phyloP scores from a whole-genome alignment of 768 basidiomycete genomes.

The Suillus sp. region DNA sequence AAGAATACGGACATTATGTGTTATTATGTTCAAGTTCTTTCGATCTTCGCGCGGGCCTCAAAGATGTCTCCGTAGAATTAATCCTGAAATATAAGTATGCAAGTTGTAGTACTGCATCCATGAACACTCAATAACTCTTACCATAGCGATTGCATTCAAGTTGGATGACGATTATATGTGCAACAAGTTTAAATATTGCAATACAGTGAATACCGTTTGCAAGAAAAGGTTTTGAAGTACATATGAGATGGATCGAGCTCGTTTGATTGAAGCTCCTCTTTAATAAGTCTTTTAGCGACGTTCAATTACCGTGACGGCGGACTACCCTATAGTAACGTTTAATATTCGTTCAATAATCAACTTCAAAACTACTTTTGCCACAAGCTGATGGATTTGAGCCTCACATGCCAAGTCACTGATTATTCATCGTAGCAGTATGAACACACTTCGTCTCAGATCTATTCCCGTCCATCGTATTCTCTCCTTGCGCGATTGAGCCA shows the following conservation, averaged over 20 bases:
- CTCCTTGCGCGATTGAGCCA: neutral
- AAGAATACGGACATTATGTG: neutral
- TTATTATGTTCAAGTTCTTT: too few species aligned
- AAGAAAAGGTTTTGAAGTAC: neutral
- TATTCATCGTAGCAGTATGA: neutral
- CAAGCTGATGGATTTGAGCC: neutral
- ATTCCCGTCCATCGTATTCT: neutral
- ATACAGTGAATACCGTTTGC: too few species aligned
- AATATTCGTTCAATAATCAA: too few species aligned
- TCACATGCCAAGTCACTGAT: neutral
- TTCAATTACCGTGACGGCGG: too few species aligned
- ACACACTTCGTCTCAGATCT: neutral
- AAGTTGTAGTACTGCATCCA: neutral
- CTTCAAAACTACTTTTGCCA: neutral
- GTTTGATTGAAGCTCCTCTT: neutral
- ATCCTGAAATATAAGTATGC: neutral
- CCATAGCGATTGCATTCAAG: too few species aligned
- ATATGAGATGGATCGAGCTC: neutral
- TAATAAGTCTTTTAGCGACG: too few species aligned
- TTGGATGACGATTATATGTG: neutral
- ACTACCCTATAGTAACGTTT: too few species aligned
- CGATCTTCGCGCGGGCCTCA: neutral
- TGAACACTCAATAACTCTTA: too few species aligned
- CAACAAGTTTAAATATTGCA: too few species aligned
- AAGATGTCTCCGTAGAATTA: neutral